Base-by-base conservation (phyloP, 306 rosid genomes). In the barrel medic (Medicago truncatula) region DNA sequence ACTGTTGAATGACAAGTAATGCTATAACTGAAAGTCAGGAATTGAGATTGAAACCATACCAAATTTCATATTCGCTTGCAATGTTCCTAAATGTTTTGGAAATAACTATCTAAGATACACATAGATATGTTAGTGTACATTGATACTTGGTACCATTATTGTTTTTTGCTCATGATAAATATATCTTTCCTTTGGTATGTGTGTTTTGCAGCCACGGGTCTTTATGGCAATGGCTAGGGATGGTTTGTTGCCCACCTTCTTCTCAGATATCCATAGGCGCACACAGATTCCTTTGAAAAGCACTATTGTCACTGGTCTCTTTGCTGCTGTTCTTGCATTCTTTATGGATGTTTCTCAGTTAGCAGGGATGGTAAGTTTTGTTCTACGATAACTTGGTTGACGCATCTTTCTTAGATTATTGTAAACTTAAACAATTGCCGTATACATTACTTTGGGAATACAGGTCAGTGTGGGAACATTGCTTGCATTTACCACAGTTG, bases 391-490 rank as follows among this genome's bases (percentile, higher is more conserved):
- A 59, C 47, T 7, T 44, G 53, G 46, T 39, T 63, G 16, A 73
- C 49, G 9, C 46, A 15, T 74, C 54, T 72, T 56, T 67, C 34
- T 73, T 60, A 78, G 57, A 76, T 78, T 46, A 54, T 47, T 31
- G 8, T 74, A 44, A 65, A 65, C 74, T 57, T 75, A 34, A 75
- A 43, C 64, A 11, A 8, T 28, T 2, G 11, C 54, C 56, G 23
- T 78, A 47, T 69, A 71, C 36, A 12, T 66, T 79, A 8, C 73
- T 56, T 40, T 75, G 52, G 38, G 56, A 61, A 78, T 70, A 52
- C 85, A 90, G 96, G 96, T 90, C 63, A 85, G 91, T 11, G 90
- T 90, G 71, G 93, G 93, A 76, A 88, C 93, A 43, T 82, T 90
- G 77, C 86, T 90, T 67, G 91, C 96, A 58, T 88, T 90, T 78